These are phyloP conservation scores for Westerdykella aurantiaca DNA, from an alignment of 2,329 filamentous ascomycete genomes.

Conservation along the genomic window DNA sequence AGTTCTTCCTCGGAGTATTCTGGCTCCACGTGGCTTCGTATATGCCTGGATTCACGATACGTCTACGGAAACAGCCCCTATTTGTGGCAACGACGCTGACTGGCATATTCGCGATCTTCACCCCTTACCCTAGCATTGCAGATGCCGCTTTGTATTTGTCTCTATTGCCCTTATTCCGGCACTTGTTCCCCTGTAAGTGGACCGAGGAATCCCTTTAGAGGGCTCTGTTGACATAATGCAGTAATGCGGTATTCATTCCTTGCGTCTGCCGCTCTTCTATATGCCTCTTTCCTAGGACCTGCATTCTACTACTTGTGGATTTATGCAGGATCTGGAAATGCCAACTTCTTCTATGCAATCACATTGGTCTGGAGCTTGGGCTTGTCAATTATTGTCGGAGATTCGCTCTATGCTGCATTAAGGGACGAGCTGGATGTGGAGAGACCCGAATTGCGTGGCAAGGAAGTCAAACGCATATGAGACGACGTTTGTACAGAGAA, in stretches of 20 bases:
- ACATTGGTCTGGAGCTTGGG: slow-evolving; percentile 97
- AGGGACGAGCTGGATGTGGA: slow-evolving; percentile 93
- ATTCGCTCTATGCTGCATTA: slow-evolving; percentile 80
- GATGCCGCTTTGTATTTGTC: slow-evolving; percentile 84
- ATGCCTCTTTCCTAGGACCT: slow-evolving; percentile 81
- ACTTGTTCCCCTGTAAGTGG: slow-evolving; percentile 72
- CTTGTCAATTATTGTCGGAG: slow-evolving; percentile 77
- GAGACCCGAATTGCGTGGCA: slow-evolving; percentile 81
- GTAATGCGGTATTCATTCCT: slow-evolving; percentile 94
- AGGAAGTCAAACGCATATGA: slow-evolving; percentile 80
- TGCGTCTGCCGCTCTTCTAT: slow-evolving; percentile 73
- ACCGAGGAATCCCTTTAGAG: not conserved
- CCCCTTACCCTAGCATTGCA: slow-evolving; percentile 89
- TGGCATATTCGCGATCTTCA: slow-evolving; percentile 90
- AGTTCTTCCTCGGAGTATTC: slow-evolving; percentile 96
- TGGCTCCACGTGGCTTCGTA: slow-evolving; percentile 93
- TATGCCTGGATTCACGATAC: slow-evolving; percentile 76
- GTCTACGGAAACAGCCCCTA: slow-evolving; percentile 77
- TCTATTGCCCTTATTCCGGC: slow-evolving; percentile 77
- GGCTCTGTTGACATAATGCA: slow-evolving; percentile 27
- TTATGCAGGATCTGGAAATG: slow-evolving; percentile 94
- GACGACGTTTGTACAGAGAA: no score
- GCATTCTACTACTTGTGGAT: slow-evolving; percentile 98
- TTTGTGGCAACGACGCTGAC: slow-evolving; percentile 79
- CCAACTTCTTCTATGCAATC: slow-evolving; percentile 99